A percentile compares a stretch with the other conserved stretches of the same genome.
Conservation (phyloP, 768 basidiomycete genomes). For the Fomitopsis serialis region DNA sequence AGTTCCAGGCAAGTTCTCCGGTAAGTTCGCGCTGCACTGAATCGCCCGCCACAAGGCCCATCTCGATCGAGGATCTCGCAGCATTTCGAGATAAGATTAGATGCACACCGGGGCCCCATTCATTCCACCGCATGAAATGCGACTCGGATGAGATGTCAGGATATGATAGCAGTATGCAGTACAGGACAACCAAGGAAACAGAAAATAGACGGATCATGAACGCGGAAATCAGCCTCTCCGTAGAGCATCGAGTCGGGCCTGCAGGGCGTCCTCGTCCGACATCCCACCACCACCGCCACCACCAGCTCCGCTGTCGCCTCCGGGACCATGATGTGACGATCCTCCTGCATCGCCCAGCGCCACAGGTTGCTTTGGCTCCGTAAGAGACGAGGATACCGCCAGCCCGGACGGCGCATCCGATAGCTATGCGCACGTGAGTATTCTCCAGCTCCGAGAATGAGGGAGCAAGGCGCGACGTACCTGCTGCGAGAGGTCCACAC, state of each 20-base stretch:
- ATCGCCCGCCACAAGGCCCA: background rate
- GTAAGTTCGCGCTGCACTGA: too few relatives aligned
- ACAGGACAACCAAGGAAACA: background rate
- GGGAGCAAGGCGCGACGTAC: conserved; percentile 30
- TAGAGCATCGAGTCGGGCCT: conserved; percentile 88
- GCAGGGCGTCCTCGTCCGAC: conserved; percentile 88
- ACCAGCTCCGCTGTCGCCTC: conserved; percentile 29
- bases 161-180: background rate
- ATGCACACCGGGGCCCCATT: background rate
- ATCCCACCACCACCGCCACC: conserved; percentile 31
- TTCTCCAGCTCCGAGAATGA: background rate
- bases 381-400: conserved; percentile 51
- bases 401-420: conserved; percentile 79
- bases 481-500: conserved; percentile 85
- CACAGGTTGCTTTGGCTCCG: conserved; percentile 70
- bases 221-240: conserved; percentile 49
- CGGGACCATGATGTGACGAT: conserved; percentile 28
- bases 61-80: background rate
- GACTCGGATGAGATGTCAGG: background rate
- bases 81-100: background rate
- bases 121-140: background rate
- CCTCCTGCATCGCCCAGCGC: conserved; percentile 72
- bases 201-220: too few relatives aligned
- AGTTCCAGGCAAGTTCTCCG: too few relatives aligned
- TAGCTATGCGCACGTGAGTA: conserved; percentile 44